Evolutionary conservation across 2,329 filamentous ascomycete genomes (phyloP).

Genomic region (Elsinoe arachidis): DNA sequence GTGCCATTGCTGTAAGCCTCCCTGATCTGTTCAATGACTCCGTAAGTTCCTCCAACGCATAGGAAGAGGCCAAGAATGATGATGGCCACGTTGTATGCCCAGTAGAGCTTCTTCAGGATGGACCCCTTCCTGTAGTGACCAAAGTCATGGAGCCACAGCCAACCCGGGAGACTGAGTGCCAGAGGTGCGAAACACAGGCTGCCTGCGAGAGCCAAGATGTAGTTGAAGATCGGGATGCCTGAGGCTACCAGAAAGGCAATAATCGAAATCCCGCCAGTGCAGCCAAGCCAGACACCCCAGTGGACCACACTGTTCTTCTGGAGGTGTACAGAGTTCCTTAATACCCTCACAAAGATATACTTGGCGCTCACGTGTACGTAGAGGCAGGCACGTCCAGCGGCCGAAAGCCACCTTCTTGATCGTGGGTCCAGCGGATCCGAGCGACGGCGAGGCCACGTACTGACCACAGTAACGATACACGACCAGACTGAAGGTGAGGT

Average conservation of each 20-base stretch:
- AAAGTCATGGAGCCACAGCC: slow-evolving; percentile 46
- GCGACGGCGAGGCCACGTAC: slow-evolving; percentile 54
- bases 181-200: slow-evolving; percentile 45
- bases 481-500: slow-evolving; percentile 51
- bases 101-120: slow-evolving; percentile 29
- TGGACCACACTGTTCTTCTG: slow-evolving; percentile 44
- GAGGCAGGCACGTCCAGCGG: slow-evolving; percentile 32
- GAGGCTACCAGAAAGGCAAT: slow-evolving; percentile 44
- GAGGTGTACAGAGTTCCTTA: slow-evolving; percentile 44
- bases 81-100: slow-evolving; percentile 34
- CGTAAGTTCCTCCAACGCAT: slow-evolving; percentile 41
- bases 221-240: slow-evolving; percentile 50
- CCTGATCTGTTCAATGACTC: slow-evolving; percentile 44
- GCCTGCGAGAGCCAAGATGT: slow-evolving; percentile 41
- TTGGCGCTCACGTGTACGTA: slow-evolving; percentile 38
- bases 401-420: slow-evolving; percentile 57
- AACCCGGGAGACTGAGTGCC: slow-evolving; percentile 40
- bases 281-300: slow-evolving; percentile 45
- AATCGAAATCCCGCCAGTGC: slow-evolving; percentile 35
- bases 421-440: slow-evolving; percentile 49
- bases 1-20: slow-evolving; percentile 41
- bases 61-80: slow-evolving; percentile 41
- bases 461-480: slow-evolving; percentile 55
- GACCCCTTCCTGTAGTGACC: slow-evolving; percentile 32
- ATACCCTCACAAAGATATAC: slow-evolving; percentile 48